phyloP scores from a whole-genome alignment of 805 yeast genomes.

The Candida schatavii region DNA sequence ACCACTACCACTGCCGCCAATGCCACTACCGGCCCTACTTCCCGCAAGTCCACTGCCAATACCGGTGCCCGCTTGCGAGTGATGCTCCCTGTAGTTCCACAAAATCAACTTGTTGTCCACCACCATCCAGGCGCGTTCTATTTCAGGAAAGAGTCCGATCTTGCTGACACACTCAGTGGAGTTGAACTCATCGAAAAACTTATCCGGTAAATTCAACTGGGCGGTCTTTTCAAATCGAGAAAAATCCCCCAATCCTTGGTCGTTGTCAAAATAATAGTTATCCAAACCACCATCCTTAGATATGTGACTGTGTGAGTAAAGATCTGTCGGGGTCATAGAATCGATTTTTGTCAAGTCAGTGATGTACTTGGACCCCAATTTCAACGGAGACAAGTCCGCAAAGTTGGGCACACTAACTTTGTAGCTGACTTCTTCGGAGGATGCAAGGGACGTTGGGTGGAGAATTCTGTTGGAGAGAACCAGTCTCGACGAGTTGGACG shows the following conservation, averaged over 20 bases:
- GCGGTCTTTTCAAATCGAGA: slow-evolving; percentile 76
- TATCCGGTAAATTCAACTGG: slow-evolving; percentile 75
- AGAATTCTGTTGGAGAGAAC: slow-evolving; percentile 28
- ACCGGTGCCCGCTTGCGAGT: slow-evolving; percentile 36
- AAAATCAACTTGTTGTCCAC: slow-evolving; percentile 77
- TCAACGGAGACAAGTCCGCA: slow-evolving; percentile 49
- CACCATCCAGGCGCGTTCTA: slow-evolving; percentile 82
- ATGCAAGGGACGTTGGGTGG: slow-evolving; percentile 32
- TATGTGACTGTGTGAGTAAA: slow-evolving; percentile 55
- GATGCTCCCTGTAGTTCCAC: slow-evolving; percentile 71
- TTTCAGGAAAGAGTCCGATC: slow-evolving; percentile 80
- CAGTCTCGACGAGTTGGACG: slow-evolving; percentile 18
- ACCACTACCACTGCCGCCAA: not conserved
- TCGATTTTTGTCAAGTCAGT: slow-evolving; percentile 55
- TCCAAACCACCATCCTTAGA: slow-evolving; percentile 50
- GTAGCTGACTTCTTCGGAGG: slow-evolving; percentile 40
- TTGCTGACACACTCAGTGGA: slow-evolving; percentile 63
- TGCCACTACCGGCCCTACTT: not conserved
- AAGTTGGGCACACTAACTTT: slow-evolving; percentile 48
- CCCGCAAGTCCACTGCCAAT: slow-evolving; percentile 27
- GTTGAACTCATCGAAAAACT: slow-evolving; percentile 68
- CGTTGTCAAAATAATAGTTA: slow-evolving; percentile 55
- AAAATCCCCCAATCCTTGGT: slow-evolving; percentile 47
- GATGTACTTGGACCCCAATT: slow-evolving; percentile 63
- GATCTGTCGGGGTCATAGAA: slow-evolving; percentile 56